Percentiles rank a stretch among this genome's conserved stretches.
Conservation (phyloP, 129 eudicot species). For the Chrysanthemum seticuspe region DNA sequence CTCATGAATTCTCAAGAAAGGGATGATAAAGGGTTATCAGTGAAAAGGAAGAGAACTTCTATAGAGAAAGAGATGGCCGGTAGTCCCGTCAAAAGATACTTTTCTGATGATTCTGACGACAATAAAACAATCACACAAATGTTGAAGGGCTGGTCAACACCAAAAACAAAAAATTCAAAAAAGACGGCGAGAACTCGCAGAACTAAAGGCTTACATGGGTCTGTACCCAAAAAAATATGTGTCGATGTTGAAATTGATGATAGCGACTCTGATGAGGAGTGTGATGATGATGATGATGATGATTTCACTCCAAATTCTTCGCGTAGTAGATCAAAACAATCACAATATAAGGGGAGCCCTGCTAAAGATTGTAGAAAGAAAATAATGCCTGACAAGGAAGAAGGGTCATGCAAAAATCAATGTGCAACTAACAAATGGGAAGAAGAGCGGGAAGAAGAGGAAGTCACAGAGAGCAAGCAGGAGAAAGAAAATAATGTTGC, state of each 20-base stretch:
- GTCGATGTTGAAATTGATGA: slow-evolving; percentile 4
- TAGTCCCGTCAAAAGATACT: slow-evolving; percentile 7
- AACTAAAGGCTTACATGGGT: slow-evolving; percentile 22
- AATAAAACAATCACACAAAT: slow-evolving; percentile 10
- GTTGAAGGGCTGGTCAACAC: slow-evolving; percentile 6
- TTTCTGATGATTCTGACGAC: slow-evolving; percentile 24
- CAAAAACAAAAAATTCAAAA: slow-evolving; percentile 7
- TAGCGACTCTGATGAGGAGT: slow-evolving; percentile 31
- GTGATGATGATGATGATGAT: slow-evolving; percentile 28
- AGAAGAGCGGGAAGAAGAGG: slow-evolving; percentile 28
- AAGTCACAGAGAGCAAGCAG: slow-evolving; percentile 22
- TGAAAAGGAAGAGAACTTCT: slow-evolving; percentile 23
- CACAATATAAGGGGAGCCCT: slow-evolving; percentile 19
- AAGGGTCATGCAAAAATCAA: slow-evolving; percentile 11
- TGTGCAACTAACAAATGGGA: slow-evolving; percentile 4
- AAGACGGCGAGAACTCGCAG: slow-evolving; percentile 15
- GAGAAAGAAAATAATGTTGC: slow-evolving; percentile 22
- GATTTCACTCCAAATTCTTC: slow-evolving; percentile 23
- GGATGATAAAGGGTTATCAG: slow-evolving; percentile 3
- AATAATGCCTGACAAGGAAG: slow-evolving; percentile 21
- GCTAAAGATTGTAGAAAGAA: slow-evolving; percentile 11
- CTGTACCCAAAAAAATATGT: slow-evolving; percentile 9
- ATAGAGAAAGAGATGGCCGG: slow-evolving; percentile 16
- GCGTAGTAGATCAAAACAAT: slow-evolving; percentile 21
- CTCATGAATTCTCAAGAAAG: slow-evolving; percentile 27